phyloP scores from a whole-genome alignment of 768 basidiomycete species.

The Boletus pseudopeckii region DNA sequence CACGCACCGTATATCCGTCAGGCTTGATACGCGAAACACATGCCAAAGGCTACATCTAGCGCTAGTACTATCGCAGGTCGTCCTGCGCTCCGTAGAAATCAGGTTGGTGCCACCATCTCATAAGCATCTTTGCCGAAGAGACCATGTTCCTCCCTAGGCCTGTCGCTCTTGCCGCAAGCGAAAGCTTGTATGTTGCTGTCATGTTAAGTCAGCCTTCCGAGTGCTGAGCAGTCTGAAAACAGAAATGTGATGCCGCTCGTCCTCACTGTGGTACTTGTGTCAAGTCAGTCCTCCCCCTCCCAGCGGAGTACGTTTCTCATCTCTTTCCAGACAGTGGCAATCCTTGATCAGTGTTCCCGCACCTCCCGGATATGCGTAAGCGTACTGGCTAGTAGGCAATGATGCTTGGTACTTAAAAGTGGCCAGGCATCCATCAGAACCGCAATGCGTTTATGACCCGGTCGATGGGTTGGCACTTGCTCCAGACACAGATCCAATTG shows the following conservation, averaged over 20 bases:
- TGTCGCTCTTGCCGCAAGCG: conserved; percentile 80
- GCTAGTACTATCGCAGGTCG: conserved; percentile 39
- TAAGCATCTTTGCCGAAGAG: conserved; percentile 8
- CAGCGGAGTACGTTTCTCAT: conserved; percentile 5
- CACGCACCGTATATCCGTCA: neutral
- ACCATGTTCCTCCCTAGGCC: conserved; percentile 42
- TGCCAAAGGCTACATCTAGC: conserved; percentile 63
- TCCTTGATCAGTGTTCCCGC: conserved; percentile 79
- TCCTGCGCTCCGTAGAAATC: conserved; percentile 74
- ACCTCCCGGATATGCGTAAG: conserved; percentile 81
- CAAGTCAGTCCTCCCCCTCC: conserved; percentile 50
- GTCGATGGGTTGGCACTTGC: conserved; percentile 77
- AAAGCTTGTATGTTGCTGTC: conserved; percentile 60
- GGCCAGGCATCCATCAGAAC: conserved; percentile 76
- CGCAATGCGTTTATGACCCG: conserved; percentile 83
- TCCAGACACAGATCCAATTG: conserved; percentile 73
- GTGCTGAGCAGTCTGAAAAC: conserved; percentile 7
- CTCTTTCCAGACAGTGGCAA: conserved; percentile 65
- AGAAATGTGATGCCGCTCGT: conserved; percentile 89
- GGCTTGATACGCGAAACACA: conserved; percentile 26
- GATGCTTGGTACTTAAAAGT: conserved; percentile 4
- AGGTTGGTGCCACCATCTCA: conserved; percentile 40
- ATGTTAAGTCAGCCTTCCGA: neutral
- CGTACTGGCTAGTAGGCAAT: neutral
- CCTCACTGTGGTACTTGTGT: conserved; percentile 84